Evolutionary conservation across 1,139 yeast species (phyloP), one percentile per base, ranked within the genome.

Genomic region (Saccharomyces hybrid): DNA sequence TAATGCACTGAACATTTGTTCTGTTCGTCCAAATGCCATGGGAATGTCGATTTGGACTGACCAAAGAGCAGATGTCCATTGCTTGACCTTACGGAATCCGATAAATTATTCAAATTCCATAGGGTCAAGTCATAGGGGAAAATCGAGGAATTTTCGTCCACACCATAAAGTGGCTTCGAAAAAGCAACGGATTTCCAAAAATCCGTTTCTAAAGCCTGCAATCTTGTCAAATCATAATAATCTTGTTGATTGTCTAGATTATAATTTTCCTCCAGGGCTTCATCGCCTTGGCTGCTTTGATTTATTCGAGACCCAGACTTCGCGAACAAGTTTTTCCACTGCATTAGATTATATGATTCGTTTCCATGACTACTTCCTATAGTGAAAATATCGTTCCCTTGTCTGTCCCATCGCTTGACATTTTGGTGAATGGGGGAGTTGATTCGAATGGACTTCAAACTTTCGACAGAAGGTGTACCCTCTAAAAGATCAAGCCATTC

Each of bases 21-120:
- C 72, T 87, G 91, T 67, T 88, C 96, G 64, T 88, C 96, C 54
- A 87, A 73, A 66, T 88, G 96, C 96, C 96, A 88, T 2, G 95
- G 82, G 70, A 88, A 88, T 0, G 91, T 81, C 0, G 93, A 88
- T 67, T 87, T 87, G 95, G 95, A 88, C 62, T 87, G 73, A 0
- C 96, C 96, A 52, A 93, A 91, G 64, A 88, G 88, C n/a, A 88
- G 71, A 62, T 88, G 88, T 16, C 44, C 9, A 38, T 38, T 38
- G 13, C 25, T 38, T 38, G 44, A 38, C 9, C 9, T 38, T 38
- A 38, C 19, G 44, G 44, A 38, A 38, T 38, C 44, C n/a, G 44
- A 16, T 19, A 38, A 38, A 38, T 38, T 38, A 38, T 38, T 38
- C n/a, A 38, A 38, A 38, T 38, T 38, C 44, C 44, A 38, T 16